Evolutionary conservation across 352 stramenopile genomes (phyloP), one percentile per base, ranked within the genome.

Genomic region (Pythium periplocum): DNA sequence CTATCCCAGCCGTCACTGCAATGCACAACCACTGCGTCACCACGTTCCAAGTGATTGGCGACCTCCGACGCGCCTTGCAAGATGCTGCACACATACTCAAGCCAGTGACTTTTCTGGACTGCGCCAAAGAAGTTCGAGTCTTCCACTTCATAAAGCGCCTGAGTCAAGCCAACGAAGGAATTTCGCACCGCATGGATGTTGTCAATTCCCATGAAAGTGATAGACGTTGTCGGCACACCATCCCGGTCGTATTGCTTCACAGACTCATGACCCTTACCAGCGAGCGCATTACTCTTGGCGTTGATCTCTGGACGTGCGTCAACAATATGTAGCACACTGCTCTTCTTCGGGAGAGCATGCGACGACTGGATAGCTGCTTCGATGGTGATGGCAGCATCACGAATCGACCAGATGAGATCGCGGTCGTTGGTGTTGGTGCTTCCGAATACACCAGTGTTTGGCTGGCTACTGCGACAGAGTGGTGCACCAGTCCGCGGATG

Each of bases 361-460:
- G 62, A 47, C 6, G 63, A 64, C 6, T 56, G 57, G 43, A 62
- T 62, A 2, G 68, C 72, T 32, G 73, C 45, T 0, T 89, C 73
- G 1, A 56, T 64, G 9, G 75, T 61, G 58, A 88, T 76, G 17
- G 71, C 83, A 32, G 75, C 77, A 46, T 98, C 92, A 26, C 91
- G 71, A 52, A 94, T 86, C 4, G 80, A 76, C 74, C 84, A 90
- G 9, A 97, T 84, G n/a, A 97, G 60, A 10, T 83, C 85, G 41
- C 97, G 86, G 64, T 99, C 96, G 17, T 89, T 80, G 6, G 73
- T 57, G 54, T 85, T 96, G 32, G 82, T 96, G 71, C 95, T 97
- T 11, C 95, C 92, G 38, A 97, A 65, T 6, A 99, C 72, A 30
- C 96, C 96, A 1, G 97, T 96, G 63, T 98, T 98, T 1, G 96